Evolutionary conservation across 352 stramenopile species (phyloP).

Genomic region (Phytophthora pisi): DNA sequence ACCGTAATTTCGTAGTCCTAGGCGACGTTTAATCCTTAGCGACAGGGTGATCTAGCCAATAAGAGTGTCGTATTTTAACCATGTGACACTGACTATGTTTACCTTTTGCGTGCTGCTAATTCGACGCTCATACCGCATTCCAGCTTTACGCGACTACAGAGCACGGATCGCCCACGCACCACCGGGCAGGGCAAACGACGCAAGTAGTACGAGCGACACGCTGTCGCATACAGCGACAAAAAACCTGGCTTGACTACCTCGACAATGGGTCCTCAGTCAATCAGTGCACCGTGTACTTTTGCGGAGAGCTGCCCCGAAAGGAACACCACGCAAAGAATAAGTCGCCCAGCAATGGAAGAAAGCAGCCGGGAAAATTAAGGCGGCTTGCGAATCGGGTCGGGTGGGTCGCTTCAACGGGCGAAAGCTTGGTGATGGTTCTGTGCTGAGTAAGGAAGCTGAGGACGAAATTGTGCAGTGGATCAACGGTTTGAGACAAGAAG

Average conservation of each 20-base stretch:
- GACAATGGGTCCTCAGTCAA: constrained; percentile 5
- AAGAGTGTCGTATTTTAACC: background rate
- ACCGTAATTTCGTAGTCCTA: constrained; percentile 8
- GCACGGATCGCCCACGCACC: background rate
- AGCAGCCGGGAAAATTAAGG: background rate
- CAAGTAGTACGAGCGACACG: constrained; percentile 10
- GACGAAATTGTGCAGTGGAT: constrained; percentile 13
- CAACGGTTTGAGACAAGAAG: constrained; percentile 10
- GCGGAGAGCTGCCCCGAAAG: background rate
- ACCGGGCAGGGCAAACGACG: background rate
- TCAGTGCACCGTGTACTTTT: constrained; percentile 2
- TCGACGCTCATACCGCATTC: background rate
- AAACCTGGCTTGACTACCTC: constrained; percentile 4
- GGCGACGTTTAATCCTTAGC: constrained; percentile 10
- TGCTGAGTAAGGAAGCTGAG: background rate
- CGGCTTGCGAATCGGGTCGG: background rate
- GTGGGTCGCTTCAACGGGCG: background rate
- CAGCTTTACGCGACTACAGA: background rate
- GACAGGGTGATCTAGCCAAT: background rate
- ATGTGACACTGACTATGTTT: background rate
- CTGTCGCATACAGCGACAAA: constrained; percentile 9
- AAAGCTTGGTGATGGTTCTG: background rate
- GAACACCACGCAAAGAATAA: constrained; percentile 9
- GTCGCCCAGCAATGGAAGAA: constrained; percentile 6
- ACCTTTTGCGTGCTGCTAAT: background rate